Base-by-base conservation (phyloP, 139 green algal genomes). In the Tetraselmis chui region DNA sequence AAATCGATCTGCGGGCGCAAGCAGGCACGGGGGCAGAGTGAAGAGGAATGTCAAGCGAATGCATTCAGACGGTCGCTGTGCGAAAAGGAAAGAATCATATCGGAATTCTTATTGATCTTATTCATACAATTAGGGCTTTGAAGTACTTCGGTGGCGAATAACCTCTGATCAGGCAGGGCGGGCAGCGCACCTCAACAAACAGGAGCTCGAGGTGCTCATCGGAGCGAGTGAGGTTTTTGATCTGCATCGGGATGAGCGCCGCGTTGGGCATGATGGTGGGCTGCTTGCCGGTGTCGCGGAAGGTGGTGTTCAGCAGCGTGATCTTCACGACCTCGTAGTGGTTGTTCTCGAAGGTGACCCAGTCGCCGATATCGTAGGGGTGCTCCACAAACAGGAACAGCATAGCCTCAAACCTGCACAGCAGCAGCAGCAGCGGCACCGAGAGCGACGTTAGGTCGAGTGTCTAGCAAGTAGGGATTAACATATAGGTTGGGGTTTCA, bases 321-420 rank as follows among this genome's bases (percentile, higher is more conserved):
- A 67, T 67, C 45, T 67, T 67, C 45, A 67, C 45, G 18, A 67
- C 45, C 45, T 67, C 45, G 45, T 67, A 67, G 45, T 67, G 45
- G 45, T 67, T 18, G 45, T 67, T 67, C 11, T 67, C 45, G 18
- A 67, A 67, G 11, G 45, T 67, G 45, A 67, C 18, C 45, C 45
- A 67, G 45, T 67, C 45, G 45, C 45, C 45, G 77, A 79, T 81
- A 59, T 88, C 85, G 32, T 85, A 88, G 24, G 85, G 78, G 80
- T 88, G 85, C 82, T 88, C 82, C 59, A 86, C 67, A 79, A 88
- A 86, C n/a, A 88, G 85, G 82, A 91, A 90, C 31, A 91, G 77
- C 86, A 89, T 88, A 11, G 79, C 79, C 83, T 91, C 88, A 31
- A 88, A 91, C 75, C 45, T 67, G 45, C 45, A n/a, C n/a, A n/a